Conservation (phyloP, 2,329 filamentous ascomycete genomes). For the Alternaria triticina region DNA sequence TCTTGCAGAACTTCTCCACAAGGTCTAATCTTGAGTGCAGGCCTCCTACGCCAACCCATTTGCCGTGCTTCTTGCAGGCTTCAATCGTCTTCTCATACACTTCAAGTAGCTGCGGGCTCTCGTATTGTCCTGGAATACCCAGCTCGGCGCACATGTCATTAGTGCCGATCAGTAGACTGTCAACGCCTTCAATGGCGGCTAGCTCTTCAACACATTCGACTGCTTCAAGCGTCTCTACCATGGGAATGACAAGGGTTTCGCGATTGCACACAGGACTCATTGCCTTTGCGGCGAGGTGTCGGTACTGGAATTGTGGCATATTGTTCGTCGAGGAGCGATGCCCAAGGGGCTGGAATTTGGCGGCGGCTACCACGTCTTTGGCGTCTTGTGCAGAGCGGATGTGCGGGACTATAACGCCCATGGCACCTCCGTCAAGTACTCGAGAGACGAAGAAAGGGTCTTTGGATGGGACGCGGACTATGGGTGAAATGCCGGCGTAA, state of each 20-base stretch:
- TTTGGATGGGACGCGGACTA: conserved; percentile 52
- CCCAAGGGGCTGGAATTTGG: conserved; percentile 50
- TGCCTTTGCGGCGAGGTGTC: conserved; percentile 40
- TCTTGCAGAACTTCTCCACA: conserved; percentile 49
- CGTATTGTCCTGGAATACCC: conserved; percentile 52
- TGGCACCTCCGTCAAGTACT: conserved; percentile 51
- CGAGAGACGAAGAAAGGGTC: conserved; percentile 49
- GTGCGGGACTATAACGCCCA: conserved; percentile 53
- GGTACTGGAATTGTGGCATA: conserved; percentile 48
- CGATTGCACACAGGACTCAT: conserved; percentile 47
- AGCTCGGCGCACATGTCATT: conserved; percentile 55
- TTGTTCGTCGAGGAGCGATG: conserved; percentile 47
- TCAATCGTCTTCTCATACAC: conserved; percentile 44
- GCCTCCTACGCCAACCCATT: conserved; percentile 52
- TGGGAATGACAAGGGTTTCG: conserved; percentile 51
- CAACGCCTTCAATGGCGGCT: conserved; percentile 52
- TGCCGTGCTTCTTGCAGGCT: conserved; percentile 50
- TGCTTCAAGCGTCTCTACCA: conserved; percentile 52
- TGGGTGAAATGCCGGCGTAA: conserved; percentile 50
- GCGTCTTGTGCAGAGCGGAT: conserved; percentile 48
- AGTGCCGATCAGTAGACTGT: conserved; percentile 53
- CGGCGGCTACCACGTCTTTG: conserved; percentile 45
- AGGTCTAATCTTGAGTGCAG: conserved; percentile 51
- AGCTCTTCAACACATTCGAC: conserved; percentile 52
- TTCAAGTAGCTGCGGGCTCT: conserved; percentile 33